Evolutionary conservation across 768 basidiomycete species (phyloP), one percentile per base, ranked within the genome.

Genomic region (Boletus barrowsii): DNA sequence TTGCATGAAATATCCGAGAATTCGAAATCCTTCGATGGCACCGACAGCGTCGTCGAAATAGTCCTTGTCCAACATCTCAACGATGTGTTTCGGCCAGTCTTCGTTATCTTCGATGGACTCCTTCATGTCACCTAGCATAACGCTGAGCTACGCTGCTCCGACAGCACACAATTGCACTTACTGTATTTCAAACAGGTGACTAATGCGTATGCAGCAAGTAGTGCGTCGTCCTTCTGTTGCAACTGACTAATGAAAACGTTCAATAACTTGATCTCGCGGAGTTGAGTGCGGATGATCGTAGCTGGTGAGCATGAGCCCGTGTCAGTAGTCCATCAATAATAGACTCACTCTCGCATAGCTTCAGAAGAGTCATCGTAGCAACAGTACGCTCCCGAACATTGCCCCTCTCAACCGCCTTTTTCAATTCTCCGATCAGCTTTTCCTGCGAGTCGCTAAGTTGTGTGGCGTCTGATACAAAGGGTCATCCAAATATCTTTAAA

Each of bases 11-110:
- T 66, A 54, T 2, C 39, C 41, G 14, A 65, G 66, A 0, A 65
- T 52, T 43, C 66, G 61, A 29, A 66, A 66, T 17, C 64, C 63
- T 45, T 65, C 64, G 1, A 63, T 42, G 20, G 10, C 46, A 11
- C 64, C 64, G 0, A 65, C 47, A 20, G 61, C 55, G 33, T 66
- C 64, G n/a, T 65, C 61, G 29, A 65, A 65, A 41, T 51, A 66
- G 47, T 65, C 61, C 6, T 53, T 24, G 36, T 51, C 49, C 11
- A 65, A 44, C 64, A 65, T 65, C n/a, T 45, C 47, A 13, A 63
- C 55, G 3, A 65, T 58, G 5, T 60, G 24, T 45, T 54, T 55
- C 7, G 54, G 49, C 35, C 57, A 40, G 33, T 20, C 32, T 13
- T 51, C 44, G 9, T 57, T 52, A 7, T 42, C n/a, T 43, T 44